These are phyloP conservation scores for Raphanus raphanistrum DNA, from an alignment of 345 rosid genomes.

Conservation along the genomic window DNA sequence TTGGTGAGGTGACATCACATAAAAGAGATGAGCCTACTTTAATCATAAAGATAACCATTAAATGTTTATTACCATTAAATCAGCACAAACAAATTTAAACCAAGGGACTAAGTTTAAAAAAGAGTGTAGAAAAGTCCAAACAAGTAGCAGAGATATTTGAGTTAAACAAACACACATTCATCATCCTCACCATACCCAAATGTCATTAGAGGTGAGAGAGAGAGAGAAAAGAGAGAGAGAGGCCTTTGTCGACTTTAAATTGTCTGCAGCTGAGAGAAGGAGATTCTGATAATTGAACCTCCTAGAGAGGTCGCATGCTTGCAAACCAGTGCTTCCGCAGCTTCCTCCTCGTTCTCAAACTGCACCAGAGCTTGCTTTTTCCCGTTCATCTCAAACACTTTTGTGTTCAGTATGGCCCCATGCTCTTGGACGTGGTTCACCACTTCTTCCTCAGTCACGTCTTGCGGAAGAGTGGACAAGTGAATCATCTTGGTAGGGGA, in stretches of 20 bases:
- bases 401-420: constrained; percentile 62
- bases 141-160: constrained; percentile 7
- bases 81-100: constrained; percentile 28
- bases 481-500: constrained; percentile 97
- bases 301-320: constrained; percentile 84
- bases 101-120: background rate
- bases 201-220: background rate
- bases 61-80: background rate
- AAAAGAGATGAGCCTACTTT: no score
- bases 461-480: constrained; percentile 88
- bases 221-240: background rate
- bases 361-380: constrained; percentile 87
- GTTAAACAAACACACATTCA: background rate
- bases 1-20: no score
- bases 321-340: constrained; percentile 88
- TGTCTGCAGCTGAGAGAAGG: constrained; percentile 94
- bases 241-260: constrained; percentile 24
- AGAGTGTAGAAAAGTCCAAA: constrained; percentile 7
- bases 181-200: background rate
- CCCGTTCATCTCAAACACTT: constrained; percentile 91
- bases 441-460: constrained; percentile 80
- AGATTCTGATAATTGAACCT: constrained; percentile 84
- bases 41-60: background rate
- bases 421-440: constrained; percentile 73
- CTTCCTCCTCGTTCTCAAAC: constrained; percentile 88